phyloP scores from a whole-genome alignment of 176 grass and related monocot species.

The Areca catechu region DNA sequence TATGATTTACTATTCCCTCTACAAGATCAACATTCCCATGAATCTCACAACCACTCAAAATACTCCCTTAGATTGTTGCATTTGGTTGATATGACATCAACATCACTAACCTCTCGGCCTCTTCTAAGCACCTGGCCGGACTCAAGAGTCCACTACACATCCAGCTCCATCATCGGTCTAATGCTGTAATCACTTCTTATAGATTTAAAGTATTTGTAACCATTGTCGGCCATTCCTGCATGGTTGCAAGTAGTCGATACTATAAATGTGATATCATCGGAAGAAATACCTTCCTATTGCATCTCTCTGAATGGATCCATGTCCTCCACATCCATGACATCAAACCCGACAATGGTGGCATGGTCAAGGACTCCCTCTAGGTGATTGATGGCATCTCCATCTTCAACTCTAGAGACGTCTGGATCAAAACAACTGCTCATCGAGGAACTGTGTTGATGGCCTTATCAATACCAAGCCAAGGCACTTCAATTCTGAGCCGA shows the following conservation, averaged over 20 bases:
- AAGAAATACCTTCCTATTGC: neutral
- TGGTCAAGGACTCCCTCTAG: too few relatives aligned
- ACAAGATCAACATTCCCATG: constrained; percentile 1
- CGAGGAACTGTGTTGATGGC: too few relatives aligned
- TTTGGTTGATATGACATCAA: constrained; percentile 1
- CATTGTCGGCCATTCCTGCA: constrained; percentile 7
- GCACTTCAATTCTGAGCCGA: too few relatives aligned
- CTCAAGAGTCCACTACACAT: neutral
- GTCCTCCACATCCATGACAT: too few relatives aligned
- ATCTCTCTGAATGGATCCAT: constrained; percentile 11
- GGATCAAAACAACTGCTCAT: too few relatives aligned
- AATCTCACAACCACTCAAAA: constrained; percentile 3
- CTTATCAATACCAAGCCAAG: too few relatives aligned
- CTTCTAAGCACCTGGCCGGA: neutral
- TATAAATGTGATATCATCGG: constrained; percentile 2
- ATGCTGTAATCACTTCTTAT: neutral
- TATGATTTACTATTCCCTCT: constrained; percentile 22
- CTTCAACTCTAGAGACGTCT: too few relatives aligned
- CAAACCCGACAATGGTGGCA: too few relatives aligned
- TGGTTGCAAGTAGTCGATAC: constrained; percentile 2
- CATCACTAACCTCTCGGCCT: neutral
- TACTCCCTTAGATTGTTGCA: neutral
- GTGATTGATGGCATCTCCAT: too few relatives aligned
- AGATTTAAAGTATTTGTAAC: neutral
- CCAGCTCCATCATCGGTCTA: neutral